Conservation (phyloP, 179 eudicot species). For the Camellia oleifera region DNA sequence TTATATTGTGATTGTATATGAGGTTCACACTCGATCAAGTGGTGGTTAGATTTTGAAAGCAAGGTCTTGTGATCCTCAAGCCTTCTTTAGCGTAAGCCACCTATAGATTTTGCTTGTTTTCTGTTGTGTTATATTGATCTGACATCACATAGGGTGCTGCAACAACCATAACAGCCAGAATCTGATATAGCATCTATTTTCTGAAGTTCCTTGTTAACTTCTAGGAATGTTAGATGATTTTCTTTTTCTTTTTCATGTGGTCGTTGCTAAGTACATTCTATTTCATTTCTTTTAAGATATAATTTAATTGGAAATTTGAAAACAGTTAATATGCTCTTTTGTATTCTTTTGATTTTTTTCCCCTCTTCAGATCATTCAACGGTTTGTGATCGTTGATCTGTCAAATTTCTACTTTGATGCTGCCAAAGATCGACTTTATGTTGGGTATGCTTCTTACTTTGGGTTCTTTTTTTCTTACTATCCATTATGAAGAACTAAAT, state of each 20-base stretch:
- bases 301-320: neutral
- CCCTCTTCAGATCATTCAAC: slow-evolving; percentile 72
- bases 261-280: neutral
- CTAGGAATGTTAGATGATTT: neutral
- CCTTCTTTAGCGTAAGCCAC: neutral
- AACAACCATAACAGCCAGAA: neutral
- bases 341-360: slow-evolving; percentile 14
- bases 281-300: neutral
- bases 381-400: slow-evolving; percentile 92
- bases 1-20: neutral
- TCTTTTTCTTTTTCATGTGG: neutral
- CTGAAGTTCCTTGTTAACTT: neutral
- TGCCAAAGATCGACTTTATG: slow-evolving; percentile 95
- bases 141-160: neutral
- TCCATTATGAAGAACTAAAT: neutral
- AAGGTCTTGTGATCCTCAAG: slow-evolving; percentile 7
- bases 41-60: neutral
- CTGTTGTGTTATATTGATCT: neutral
- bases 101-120: neutral
- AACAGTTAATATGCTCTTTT: slow-evolving; percentile 7
- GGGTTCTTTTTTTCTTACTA: neutral
- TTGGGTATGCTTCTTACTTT: slow-evolving; percentile 51
- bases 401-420: slow-evolving; percentile 96
- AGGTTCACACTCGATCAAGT: neutral
- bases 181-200: neutral